These are phyloP conservation scores for Odontarrhena argentea DNA, from an alignment of 345 rosid genomes.

Conservation along the genomic window DNA sequence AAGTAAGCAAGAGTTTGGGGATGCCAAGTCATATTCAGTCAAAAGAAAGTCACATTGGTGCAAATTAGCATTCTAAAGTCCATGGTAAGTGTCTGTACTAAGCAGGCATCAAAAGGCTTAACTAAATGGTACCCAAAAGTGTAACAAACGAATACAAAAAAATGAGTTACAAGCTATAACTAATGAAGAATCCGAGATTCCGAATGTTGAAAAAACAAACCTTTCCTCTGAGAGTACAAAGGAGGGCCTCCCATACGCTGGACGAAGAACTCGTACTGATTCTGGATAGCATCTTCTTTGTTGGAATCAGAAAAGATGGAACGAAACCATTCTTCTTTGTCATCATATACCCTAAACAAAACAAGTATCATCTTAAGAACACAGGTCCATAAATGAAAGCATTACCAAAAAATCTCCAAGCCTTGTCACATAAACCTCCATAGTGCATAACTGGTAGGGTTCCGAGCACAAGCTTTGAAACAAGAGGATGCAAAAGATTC, in stretches of 20 bases:
- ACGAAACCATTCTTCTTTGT: conserved; percentile 87
- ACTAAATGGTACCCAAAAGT: conserved; percentile 16
- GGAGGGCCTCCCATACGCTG: conserved; percentile 98
- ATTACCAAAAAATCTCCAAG: neutral
- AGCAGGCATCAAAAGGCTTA: neutral
- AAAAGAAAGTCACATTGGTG: neutral
- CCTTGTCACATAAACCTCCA: neutral
- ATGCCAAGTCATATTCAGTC: conserved; percentile 28
- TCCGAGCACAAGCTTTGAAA: conserved; percentile 57
- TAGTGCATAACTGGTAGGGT: conserved; percentile 29
- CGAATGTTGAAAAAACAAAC: conserved; percentile 32
- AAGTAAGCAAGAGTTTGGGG: conserved; percentile 14
- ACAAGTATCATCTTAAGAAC: neutral
- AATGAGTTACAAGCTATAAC: neutral
- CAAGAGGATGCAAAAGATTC: conserved; percentile 48
- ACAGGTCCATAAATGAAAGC: neutral
- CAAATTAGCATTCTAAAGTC: neutral
- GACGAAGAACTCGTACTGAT: conserved; percentile 89
- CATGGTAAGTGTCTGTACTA: neutral
- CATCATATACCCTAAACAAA: conserved; percentile 70
- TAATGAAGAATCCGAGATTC: neutral
- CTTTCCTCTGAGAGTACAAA: conserved; percentile 80
- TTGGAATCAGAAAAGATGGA: conserved; percentile 68
- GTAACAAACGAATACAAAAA: conserved; percentile 9
- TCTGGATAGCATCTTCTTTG: conserved; percentile 88